Evolutionary conservation across 805 yeast genomes (phyloP).

Genomic region (Saccharomycopsis malanga): DNA sequence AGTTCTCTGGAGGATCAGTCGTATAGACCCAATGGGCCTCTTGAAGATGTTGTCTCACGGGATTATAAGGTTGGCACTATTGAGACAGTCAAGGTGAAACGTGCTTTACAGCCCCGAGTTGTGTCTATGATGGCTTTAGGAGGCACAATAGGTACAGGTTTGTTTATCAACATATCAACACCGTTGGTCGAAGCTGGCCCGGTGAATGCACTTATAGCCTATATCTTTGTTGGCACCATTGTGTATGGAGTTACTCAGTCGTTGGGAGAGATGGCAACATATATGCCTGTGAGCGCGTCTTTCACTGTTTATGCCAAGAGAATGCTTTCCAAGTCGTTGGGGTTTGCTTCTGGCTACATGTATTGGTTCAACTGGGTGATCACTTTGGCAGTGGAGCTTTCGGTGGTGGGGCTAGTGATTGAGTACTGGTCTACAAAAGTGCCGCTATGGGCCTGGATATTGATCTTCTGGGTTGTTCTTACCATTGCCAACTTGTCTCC

Average conservation of each 20-base stretch:
- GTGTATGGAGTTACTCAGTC: slow-evolving; percentile 58
- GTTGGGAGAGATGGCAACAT: slow-evolving; percentile 70
- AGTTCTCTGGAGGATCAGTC: background rate
- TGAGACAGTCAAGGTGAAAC: slow-evolving; percentile 35
- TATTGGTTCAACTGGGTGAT: slow-evolving; percentile 72
- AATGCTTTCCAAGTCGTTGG: slow-evolving; percentile 56
- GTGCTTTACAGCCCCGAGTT: slow-evolving; percentile 56
- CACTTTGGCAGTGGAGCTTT: slow-evolving; percentile 55
- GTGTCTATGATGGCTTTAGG: slow-evolving; percentile 68
- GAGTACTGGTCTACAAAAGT: slow-evolving; percentile 46
- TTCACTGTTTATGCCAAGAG: slow-evolving; percentile 56
- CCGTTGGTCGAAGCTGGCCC: slow-evolving; percentile 55
- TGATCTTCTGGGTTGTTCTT: slow-evolving; percentile 43
- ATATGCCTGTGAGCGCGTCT: slow-evolving; percentile 54
- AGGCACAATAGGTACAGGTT: slow-evolving; percentile 69
- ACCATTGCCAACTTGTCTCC: slow-evolving; percentile 45
- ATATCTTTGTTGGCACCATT: slow-evolving; percentile 53
- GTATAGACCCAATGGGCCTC: background rate
- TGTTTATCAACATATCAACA: slow-evolving; percentile 54
- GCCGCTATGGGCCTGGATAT: slow-evolving; percentile 57
- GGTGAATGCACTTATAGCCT: slow-evolving; percentile 53
- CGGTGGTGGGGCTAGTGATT: slow-evolving; percentile 50
- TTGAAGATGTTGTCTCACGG: background rate
- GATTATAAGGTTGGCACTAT: slow-evolving; percentile 1
- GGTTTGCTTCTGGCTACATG: slow-evolving; percentile 62